Evolutionary conservation across 352 stramenopile genomes (phyloP), one percentile per base, ranked within the genome.

Genomic region (Phytophthora capsici): DNA sequence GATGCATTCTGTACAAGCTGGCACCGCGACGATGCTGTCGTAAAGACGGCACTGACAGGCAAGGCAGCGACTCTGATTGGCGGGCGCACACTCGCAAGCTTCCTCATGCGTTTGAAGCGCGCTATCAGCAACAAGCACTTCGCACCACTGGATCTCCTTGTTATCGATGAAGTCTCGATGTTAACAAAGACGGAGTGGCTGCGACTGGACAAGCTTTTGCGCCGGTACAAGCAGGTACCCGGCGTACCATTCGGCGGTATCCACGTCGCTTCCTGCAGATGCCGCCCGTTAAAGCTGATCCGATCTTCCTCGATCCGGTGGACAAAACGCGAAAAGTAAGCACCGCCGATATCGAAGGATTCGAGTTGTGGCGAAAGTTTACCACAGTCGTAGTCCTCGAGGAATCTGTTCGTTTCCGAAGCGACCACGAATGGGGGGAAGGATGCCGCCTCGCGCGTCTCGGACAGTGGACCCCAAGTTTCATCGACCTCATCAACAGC

Each of bases 361-460:
- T 47, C n/a, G 19, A 53, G 14, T n/a, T n/a, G n/a, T n/a, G n/a
- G n/a, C n/a, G n/a, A n/a, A n/a, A n/a, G n/a, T n/a, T n/a, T n/a
- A n/a, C 37, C 44, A 37, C 13, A 2, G 17, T 64, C 5, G 14
- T 50, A 9, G 34, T 54, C 1, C 32, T 62, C 2, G 54, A 54
- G 1, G 43, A 54, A 23, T 54, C 54, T 13, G 16, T 54, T 8
- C 32, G 54, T 2, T 62, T 62, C 12, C 54, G 20, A 3, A 36
- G 40, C 6, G 41, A 62, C 20, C 43, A 19, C 8, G 54, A 54
- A 23, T 54, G n/a, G 54, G 41, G 54, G 32, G 4, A 19, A 46
- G 43, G 28, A 2, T 53, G 41, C 13, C 30, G 14, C 1, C 17
- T 47, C 4, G 53, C 53, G 9, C 17, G 53, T 1, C 20, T 61